Evolutionary conservation across 2,329 filamentous ascomycete genomes (phyloP).

Genomic region (Phoma sp.): DNA sequence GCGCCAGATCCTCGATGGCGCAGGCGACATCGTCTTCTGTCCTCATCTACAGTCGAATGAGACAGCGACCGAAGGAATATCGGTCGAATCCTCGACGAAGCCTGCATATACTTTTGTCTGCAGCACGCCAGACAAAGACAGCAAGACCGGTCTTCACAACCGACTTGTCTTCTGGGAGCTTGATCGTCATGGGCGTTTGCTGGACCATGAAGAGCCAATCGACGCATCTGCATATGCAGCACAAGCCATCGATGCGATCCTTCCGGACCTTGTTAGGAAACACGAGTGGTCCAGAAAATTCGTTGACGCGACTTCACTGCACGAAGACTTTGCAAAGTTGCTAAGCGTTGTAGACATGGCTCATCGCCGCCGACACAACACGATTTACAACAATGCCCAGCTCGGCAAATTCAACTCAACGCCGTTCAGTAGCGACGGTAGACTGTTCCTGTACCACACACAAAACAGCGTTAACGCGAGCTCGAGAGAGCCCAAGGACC

Average conservation of each 20-base stretch:
- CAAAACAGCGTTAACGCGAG: conserved; percentile 18
- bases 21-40: conserved; percentile 24
- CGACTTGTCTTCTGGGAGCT: conserved; percentile 38
- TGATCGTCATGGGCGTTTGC: conserved; percentile 31
- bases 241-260: conserved; percentile 36
- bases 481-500: conserved; percentile 10
- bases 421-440: conserved; percentile 31
- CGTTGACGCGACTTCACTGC: conserved; percentile 26
- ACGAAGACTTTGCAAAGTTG: conserved; percentile 27
- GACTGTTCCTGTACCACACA: conserved; percentile 24
- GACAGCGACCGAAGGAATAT: background rate
- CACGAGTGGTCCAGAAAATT: conserved; percentile 40
- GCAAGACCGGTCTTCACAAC: background rate
- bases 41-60: conserved; percentile 2
- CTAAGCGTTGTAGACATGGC: conserved; percentile 25
- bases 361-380: conserved; percentile 33
- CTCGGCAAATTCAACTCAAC: conserved; percentile 19
- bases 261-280: conserved; percentile 26
- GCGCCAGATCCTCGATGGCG: conserved; percentile 33
- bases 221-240: conserved; percentile 28
- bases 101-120: conserved; percentile 33
- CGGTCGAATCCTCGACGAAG: background rate
- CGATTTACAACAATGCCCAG: conserved; percentile 22
- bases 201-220: conserved; percentile 38
- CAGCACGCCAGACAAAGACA: conserved; percentile 10